Evolutionary conservation across 2,329 filamentous ascomycete genomes (phyloP), one percentile per base, ranked within the genome.

Genomic region (Sphaerulina populicola): DNA sequence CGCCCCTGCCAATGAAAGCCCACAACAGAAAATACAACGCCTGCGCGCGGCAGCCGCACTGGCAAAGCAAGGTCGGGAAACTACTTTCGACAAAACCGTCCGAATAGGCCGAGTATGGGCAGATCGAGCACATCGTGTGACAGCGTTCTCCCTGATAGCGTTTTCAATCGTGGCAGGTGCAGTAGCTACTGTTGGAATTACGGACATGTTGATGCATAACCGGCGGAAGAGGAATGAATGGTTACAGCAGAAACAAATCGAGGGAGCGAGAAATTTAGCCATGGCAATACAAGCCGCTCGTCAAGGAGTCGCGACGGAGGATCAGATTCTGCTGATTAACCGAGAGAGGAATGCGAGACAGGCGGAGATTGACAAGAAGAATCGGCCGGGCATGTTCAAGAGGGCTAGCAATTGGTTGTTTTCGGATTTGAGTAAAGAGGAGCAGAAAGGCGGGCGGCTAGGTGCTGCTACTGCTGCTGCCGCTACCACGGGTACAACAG

Each of bases 131-230:
- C 81, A 85, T 67, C 75, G 77, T 60, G 70, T 74, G 47, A 80
- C 80, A 57, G 78, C 81, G 15, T 74, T 78, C 58, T 73, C 74
- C 21, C 69, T 85, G 54, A 80, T 85, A 60, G 76, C 77, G 44
- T 74, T 80, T 56, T 81, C 64, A 78, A 81, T 81, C 52, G 70
- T 83, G 55, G 74, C 77, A 46, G 78, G 74, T 59, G 76, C 77
- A 38, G 75, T 84, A 40, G 81, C 80, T 35, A 74, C 79, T 36
- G 83, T 83, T 65, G 81, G 82, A 8, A 74, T 83, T 57, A 75
- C 78, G 53, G 82, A 83, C 62, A 78, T 86, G 73, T 74, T 85
- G 52, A 68, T 83, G 53, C 81, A 85, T 70, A 86, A 85, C 66
- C 77, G 82, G 49, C 74, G 77, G 52, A 81, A 83, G 71, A 74